Evolutionary conservation across 2,329 filamentous ascomycete genomes (phyloP), one percentile per base, ranked within the genome.

Genomic region (Paradendryphiella salina): DNA sequence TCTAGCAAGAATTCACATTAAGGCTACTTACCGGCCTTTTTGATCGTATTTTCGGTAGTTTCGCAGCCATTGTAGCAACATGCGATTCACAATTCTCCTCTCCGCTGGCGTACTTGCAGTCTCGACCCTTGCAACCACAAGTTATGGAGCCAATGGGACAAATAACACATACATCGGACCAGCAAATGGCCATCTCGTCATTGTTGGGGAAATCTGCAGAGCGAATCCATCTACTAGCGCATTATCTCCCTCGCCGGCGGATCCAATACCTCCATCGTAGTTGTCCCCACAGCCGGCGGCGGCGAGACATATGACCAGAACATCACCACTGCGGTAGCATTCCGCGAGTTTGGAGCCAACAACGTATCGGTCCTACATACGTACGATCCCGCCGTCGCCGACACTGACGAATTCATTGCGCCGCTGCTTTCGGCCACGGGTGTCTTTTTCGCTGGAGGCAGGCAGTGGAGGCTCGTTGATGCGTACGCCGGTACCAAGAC

Each of bases 351-450:
- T 6, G 61, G 62, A 5, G 63, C 62, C 17, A 62, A 33, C 10
- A 65, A 65, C 7, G 60, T 65, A 7, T 65, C 60, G 8, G 61
- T 64, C 0, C 28, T 66, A 7, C 63, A 66, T 21, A 66, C 63
- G 4, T 66, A 66, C 15, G 59, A 66, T 11, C 60, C 60, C 1
- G 46, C 50, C 1, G 57, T 59, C 8, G 63, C 63, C 4, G 56
- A 65, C 32, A 64, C 60, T 0, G 60, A 63, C 5, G 59, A 53
- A 2, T 65, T 66, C 21, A 18, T 65, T 34, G 57, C 59, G 3
- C 63, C 61, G 1, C 45, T 66, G 3, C 48, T 53, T 3, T 34
- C 46, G n/a, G 63, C 63, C 5, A 58, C 56, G 6, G 62, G 57
- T 5, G 40, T 66, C 9, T 66, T 65, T 40, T 64, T 65, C 15